phyloP scores from a whole-genome alignment of 2,329 filamentous ascomycete genomes.

The Fusarium sp. region DNA sequence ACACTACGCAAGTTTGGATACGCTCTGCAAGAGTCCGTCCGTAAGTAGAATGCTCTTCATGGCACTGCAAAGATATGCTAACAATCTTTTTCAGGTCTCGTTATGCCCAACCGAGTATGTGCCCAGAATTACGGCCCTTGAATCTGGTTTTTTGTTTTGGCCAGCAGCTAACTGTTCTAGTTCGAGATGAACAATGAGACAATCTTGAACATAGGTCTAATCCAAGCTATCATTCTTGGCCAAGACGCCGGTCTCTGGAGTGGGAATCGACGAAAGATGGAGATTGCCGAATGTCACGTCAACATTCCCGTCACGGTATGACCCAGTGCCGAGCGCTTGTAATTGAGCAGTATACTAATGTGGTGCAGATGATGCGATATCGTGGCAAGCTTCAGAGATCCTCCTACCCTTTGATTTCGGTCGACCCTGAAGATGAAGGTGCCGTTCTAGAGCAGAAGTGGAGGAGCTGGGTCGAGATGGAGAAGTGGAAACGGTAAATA shows the following conservation, averaged over 20 bases:
- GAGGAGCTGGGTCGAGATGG: conserved; percentile 72
- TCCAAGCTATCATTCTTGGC: conserved; percentile 62
- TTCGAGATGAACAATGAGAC: conserved; percentile 63
- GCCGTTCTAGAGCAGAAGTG: conserved; percentile 72
- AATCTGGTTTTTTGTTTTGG: not conserved
- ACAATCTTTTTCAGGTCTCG: conserved; percentile 40
- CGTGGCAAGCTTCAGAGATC: conserved; percentile 69
- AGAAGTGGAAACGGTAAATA: conserved; percentile 72
- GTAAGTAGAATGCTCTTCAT: conserved; percentile 44
- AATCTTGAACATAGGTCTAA: conserved; percentile 60
- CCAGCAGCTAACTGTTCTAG: conserved; percentile 38
- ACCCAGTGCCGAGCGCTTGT: not conserved
- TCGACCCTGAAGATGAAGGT: conserved; percentile 66
- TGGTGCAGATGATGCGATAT: conserved; percentile 63
- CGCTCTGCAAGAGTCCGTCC: conserved; percentile 65
- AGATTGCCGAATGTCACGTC: conserved; percentile 65
- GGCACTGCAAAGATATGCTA: not conserved
- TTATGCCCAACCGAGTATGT: conserved; percentile 48
- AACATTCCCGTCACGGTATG: conserved; percentile 60
- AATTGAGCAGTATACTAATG: conserved; percentile 23
- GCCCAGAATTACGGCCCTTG: not conserved
- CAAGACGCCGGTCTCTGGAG: conserved; percentile 67
- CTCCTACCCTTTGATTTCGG: conserved; percentile 63
- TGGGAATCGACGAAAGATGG: conserved; percentile 67
- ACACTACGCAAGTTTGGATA: conserved; percentile 72